Percentiles rank a stretch among this genome's conserved stretches.
Conservation (phyloP, 257 asterid genomes). For the Solanum clarkiae region DNA sequence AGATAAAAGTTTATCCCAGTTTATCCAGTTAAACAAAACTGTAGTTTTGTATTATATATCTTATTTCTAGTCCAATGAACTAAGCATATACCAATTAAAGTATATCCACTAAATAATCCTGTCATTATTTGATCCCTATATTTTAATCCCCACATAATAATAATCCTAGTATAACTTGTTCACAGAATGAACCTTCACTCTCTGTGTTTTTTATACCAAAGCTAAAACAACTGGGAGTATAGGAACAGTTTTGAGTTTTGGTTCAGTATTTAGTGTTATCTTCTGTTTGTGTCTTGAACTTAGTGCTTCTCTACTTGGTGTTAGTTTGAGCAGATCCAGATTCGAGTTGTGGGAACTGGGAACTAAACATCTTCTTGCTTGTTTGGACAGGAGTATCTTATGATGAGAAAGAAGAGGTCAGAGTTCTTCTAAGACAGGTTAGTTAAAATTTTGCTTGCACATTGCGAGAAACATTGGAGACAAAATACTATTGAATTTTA, state of each 20-base stretch:
- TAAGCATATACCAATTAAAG: background rate
- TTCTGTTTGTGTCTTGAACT: background rate
- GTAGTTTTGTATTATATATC: background rate
- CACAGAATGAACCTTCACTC: background rate
- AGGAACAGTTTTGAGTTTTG: background rate
- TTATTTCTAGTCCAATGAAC: background rate
- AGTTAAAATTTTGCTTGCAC: conserved; percentile 7
- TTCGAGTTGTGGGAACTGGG: background rate
- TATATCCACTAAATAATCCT: background rate
- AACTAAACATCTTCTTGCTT: background rate
- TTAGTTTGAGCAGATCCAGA: background rate
- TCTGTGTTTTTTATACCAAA: background rate
- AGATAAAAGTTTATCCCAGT: background rate
- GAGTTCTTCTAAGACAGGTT: conserved; percentile 83
- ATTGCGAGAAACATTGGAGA: background rate
- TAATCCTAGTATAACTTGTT: background rate
- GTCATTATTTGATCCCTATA: background rate
- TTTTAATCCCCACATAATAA: background rate
- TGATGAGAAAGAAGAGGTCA: conserved; percentile 90
- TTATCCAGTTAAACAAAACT: background rate
- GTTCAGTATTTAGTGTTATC: background rate
- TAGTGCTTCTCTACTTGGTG: background rate
- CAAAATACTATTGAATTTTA: too few relatives aligned
- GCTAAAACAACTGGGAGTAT: background rate
- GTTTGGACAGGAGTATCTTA: conserved; percentile 62